Percentiles rank a stretch among this genome's conserved stretches.
Conservation (phyloP, 2,329 filamentous ascomycete species). For the Aspergillus tamarii region DNA sequence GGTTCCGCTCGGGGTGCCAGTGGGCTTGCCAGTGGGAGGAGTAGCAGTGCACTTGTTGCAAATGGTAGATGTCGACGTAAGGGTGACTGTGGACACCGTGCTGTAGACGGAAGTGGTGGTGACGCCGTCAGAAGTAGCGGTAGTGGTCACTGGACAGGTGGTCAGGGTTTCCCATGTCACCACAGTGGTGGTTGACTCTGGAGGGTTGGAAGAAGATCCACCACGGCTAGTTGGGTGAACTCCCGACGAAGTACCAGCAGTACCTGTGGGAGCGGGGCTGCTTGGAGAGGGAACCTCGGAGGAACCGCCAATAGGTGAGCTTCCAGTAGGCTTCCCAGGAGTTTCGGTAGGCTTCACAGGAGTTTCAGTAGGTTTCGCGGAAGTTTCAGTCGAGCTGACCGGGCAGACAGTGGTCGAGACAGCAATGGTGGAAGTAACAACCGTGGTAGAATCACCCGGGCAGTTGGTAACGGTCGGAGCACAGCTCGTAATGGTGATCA, state of each 20-base stretch:
- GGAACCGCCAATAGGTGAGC: slow-evolving; percentile 20
- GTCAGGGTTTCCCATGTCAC: slow-evolving; percentile 35
- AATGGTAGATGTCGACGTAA: slow-evolving; percentile 32
- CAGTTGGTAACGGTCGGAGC: slow-evolving; percentile 51
- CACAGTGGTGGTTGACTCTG: slow-evolving; percentile 26
- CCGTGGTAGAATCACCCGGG: slow-evolving; percentile 53
- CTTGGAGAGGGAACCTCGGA: slow-evolving; percentile 2
- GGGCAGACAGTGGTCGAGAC: slow-evolving; percentile 65
- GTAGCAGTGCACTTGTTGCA: slow-evolving; percentile 25
- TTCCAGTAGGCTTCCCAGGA: slow-evolving; percentile 15
- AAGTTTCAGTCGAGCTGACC: slow-evolving; percentile 32
- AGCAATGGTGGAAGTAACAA: slow-evolving; percentile 59
- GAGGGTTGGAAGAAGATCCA: slow-evolving; percentile 14
- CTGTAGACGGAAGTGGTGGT: slow-evolving; percentile 57
- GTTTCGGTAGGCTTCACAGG: background rate
- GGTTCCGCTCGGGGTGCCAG: background rate
- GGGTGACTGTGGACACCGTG: slow-evolving; percentile 57
- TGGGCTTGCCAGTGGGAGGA: slow-evolving; percentile 12
- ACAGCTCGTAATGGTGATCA: slow-evolving; percentile 46
- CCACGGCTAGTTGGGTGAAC: background rate
- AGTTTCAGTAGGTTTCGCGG: background rate
- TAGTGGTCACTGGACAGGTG: slow-evolving; percentile 35
- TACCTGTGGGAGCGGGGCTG: slow-evolving; percentile 19
- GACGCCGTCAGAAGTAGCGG: slow-evolving; percentile 48
- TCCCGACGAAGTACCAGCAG: slow-evolving; percentile 9